A percentile compares a stretch with the other conserved stretches of the same genome.
Conservation (phyloP, 192 early-diverging fungal species). For the Umbelopsis sp. region DNA sequence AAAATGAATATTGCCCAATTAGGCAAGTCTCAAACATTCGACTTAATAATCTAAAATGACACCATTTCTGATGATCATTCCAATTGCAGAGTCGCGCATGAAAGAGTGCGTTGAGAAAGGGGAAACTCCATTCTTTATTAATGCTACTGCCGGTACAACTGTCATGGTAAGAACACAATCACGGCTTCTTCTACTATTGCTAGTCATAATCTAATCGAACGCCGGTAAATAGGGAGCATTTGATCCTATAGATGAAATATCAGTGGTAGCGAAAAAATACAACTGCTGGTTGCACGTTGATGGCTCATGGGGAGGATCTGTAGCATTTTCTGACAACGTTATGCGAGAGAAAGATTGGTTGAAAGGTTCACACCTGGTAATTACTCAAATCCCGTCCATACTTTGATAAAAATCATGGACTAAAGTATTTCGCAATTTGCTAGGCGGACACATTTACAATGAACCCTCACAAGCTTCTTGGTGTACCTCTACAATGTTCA, state of each 20-base stretch:
- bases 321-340: slow-evolving; percentile 59
- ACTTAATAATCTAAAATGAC: not conserved
- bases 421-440: not conserved
- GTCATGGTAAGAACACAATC: slow-evolving; percentile 53
- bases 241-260: slow-evolving; percentile 68
- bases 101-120: slow-evolving; percentile 41
- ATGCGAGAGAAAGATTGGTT: slow-evolving; percentile 40
- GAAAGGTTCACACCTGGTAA: slow-evolving; percentile 53
- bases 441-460: slow-evolving; percentile 70
- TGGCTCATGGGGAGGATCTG: slow-evolving; percentile 77
- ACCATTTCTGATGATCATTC: not conserved
- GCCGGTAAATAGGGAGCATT: slow-evolving; percentile 59
- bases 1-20: slow-evolving; percentile 61
- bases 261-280: slow-evolving; percentile 58
- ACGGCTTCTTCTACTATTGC: not conserved
- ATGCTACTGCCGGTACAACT: slow-evolving; percentile 83
- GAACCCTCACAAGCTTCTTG: slow-evolving; percentile 85
- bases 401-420: not conserved
- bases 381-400: no score
- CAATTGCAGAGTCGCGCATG: slow-evolving; percentile 32
- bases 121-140: slow-evolving; percentile 77
- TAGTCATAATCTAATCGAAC: not conserved
- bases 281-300: slow-evolving; percentile 80
- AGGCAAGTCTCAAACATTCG: slow-evolving; percentile 36
- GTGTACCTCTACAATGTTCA: slow-evolving; percentile 79